Conservation (phyloP, 1,284 basidiomycete genomes). For the Ustilago trichophora region DNA sequence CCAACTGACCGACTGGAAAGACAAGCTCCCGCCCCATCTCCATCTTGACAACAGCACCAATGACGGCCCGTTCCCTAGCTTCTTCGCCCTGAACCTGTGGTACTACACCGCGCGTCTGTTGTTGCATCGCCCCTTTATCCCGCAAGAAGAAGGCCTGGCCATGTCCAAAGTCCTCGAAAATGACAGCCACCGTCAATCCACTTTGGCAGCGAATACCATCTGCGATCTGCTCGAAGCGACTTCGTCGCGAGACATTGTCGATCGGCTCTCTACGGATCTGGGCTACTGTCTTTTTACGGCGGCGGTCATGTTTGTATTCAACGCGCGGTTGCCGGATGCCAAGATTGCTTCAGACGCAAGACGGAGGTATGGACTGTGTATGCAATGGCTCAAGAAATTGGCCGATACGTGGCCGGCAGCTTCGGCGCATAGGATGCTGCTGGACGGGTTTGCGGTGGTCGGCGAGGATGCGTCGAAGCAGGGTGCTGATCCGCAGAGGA, state of each 20-base stretch:
- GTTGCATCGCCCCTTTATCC: slow-evolving; percentile 59
- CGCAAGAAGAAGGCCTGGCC: slow-evolving; percentile 52
- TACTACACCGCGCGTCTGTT: slow-evolving; percentile 55
- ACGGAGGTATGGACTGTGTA: slow-evolving; percentile 49
- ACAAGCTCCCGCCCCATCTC: slow-evolving; percentile 45
- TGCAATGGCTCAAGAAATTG: slow-evolving; percentile 56
- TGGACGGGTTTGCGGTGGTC: slow-evolving; percentile 58
- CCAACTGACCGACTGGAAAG: slow-evolving; percentile 51
- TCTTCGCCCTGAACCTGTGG: slow-evolving; percentile 57
- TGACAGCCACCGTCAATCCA: slow-evolving; percentile 45
- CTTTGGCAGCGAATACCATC: slow-evolving; percentile 52
- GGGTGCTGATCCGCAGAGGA: slow-evolving; percentile 1
- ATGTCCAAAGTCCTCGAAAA: slow-evolving; percentile 50
- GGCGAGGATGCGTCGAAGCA: slow-evolving; percentile 48
- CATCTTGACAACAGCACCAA: slow-evolving; percentile 36
- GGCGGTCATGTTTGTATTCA: slow-evolving; percentile 59
- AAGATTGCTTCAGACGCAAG: slow-evolving; percentile 40
- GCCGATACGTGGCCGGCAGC: slow-evolving; percentile 59
- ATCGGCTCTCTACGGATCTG: slow-evolving; percentile 53
- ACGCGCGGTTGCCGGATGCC: slow-evolving; percentile 47
- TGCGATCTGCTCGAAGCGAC: slow-evolving; percentile 52
- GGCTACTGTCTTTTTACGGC: slow-evolving; percentile 62
- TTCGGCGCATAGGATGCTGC: slow-evolving; percentile 52
- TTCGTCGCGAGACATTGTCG: slow-evolving; percentile 47
- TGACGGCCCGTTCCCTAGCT: slow-evolving; percentile 47